These are phyloP conservation scores for Agroathelia rolfsii DNA, from an alignment of 1,284 basidiomycete species.

Conservation along the genomic window DNA sequence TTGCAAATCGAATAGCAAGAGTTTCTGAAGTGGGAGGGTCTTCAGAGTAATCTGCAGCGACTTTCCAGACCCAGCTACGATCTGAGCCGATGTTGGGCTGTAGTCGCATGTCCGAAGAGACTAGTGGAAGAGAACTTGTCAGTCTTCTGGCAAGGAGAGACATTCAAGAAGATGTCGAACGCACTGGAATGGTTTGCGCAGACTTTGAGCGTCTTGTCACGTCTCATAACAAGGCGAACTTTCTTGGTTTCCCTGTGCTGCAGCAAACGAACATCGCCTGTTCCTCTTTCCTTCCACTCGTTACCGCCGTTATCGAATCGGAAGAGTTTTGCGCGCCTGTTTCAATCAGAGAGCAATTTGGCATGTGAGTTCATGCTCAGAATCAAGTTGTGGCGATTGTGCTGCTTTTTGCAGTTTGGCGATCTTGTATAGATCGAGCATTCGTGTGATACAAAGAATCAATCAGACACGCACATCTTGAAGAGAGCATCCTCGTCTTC, in stretches of 20 bases:
- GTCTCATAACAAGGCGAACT: constrained; percentile 95
- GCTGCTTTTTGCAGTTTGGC: too few relatives aligned
- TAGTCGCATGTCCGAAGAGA: constrained; percentile 86
- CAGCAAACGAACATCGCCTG: constrained; percentile 85
- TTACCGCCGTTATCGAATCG: constrained; percentile 75
- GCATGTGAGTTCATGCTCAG: too few relatives aligned
- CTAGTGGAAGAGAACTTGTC: constrained; percentile 32
- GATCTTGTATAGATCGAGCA: too few relatives aligned
- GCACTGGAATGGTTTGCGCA: constrained; percentile 96
- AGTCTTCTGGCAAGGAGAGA: constrained; percentile 3
- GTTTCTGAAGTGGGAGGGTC: constrained; percentile 85
- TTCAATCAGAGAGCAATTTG: constrained; percentile 7
- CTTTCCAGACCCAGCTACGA: constrained; percentile 99
- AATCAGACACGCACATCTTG: constrained; percentile 76
- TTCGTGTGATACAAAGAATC: too few relatives aligned
- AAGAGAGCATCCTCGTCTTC: constrained; percentile 91
- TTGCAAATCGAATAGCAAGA: constrained; percentile 96
- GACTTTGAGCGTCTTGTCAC: constrained; percentile 99
- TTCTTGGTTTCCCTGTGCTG: constrained; percentile 86
- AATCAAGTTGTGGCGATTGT: too few relatives aligned
- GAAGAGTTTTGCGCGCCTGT: constrained; percentile 97
- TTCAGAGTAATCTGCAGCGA: constrained; percentile 91
- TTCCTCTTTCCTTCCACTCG: constrained; percentile 98
- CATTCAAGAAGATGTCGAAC: constrained; percentile 25
- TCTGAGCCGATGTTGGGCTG: constrained; percentile 99